These are phyloP conservation scores for Wallacemonas collosoma DNA, from an alignment of 208 protist species.

Conservation along the genomic window DNA sequence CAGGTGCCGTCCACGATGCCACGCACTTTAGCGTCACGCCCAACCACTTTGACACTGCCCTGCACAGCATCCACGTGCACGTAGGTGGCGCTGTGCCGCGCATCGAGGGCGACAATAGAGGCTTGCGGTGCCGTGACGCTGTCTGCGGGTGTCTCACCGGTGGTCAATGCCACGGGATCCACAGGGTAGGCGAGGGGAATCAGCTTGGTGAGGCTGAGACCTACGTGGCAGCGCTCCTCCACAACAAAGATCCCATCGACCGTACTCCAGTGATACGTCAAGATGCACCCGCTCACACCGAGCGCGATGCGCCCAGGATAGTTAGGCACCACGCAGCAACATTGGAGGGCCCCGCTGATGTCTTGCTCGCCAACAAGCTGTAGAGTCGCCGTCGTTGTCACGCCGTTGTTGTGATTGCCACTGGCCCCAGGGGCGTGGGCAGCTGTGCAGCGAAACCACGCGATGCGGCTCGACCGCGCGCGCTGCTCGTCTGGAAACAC, in stretches of 20 bases:
- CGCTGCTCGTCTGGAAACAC: constrained; percentile 75
- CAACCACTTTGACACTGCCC: constrained; percentile 58
- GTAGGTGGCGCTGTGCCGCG: constrained; percentile 65
- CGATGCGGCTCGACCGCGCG: constrained; percentile 58
- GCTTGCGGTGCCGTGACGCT: not conserved
- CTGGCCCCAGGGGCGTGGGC: not conserved
- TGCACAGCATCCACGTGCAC: constrained; percentile 70
- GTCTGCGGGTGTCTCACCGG: not conserved
- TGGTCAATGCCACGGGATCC: not conserved
- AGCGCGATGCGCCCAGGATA: constrained; percentile 71
- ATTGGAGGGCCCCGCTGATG: constrained; percentile 73
- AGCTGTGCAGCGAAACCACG: constrained; percentile 37
- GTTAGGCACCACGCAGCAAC: constrained; percentile 75
- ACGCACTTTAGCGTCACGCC: constrained; percentile 51
- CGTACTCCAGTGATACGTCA: constrained; percentile 64
- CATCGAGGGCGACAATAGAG: constrained; percentile 66
- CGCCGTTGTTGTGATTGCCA: not conserved
- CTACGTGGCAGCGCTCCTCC: constrained; percentile 69
- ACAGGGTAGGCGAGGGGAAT: constrained; percentile 42
- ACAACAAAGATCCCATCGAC: constrained; percentile 66
- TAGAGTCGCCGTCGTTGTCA: constrained; percentile 21
- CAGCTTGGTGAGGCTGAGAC: constrained; percentile 58
- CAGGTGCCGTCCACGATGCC: constrained; percentile 66
- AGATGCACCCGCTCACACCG: constrained; percentile 76
- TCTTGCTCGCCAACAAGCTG: constrained; percentile 49